Conservation (phyloP, 208 protist species). For the Plasmodiophora brassicae region DNA sequence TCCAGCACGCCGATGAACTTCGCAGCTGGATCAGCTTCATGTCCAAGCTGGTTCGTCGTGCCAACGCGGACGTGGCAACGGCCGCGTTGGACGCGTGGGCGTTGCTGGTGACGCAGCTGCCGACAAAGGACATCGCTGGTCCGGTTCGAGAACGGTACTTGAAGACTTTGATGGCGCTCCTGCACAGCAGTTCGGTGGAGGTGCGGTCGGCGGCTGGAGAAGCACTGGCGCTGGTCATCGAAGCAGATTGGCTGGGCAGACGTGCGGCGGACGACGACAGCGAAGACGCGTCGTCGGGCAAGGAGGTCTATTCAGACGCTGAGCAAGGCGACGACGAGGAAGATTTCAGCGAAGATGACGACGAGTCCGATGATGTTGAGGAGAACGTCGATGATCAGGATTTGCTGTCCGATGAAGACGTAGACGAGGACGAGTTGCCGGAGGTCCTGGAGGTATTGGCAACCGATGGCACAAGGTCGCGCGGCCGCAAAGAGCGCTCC, state of each 20-base stretch:
- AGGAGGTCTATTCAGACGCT: too few relatives aligned
- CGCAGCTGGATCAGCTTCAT: not conserved
- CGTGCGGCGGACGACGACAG: not conserved
- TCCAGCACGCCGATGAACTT: not conserved
- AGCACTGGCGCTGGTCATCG: not conserved
- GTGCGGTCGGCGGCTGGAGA: not conserved
- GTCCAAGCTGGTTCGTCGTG: not conserved
- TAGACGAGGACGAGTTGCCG: not conserved
- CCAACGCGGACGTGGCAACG: not conserved
- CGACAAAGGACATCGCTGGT: not conserved
- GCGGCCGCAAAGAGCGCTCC: not conserved
- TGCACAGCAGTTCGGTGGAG: not conserved
- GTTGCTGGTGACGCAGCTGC: not conserved
- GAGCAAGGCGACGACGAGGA: not conserved
- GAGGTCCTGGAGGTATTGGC: not conserved
- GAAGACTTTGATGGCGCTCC: not conserved
- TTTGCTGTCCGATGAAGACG: not conserved
- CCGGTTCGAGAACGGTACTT: not conserved
- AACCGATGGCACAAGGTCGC: not conserved
- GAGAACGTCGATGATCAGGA: not conserved
- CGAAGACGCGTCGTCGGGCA: too few relatives aligned
- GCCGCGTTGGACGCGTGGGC: not conserved
- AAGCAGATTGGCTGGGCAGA: not conserved
- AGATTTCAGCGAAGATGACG: not conserved
- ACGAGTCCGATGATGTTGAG: not conserved